These are phyloP conservation scores for Ophiocordyceps australis DNA, from an alignment of 2,329 filamentous ascomycete genomes.

Conservation along the genomic window DNA sequence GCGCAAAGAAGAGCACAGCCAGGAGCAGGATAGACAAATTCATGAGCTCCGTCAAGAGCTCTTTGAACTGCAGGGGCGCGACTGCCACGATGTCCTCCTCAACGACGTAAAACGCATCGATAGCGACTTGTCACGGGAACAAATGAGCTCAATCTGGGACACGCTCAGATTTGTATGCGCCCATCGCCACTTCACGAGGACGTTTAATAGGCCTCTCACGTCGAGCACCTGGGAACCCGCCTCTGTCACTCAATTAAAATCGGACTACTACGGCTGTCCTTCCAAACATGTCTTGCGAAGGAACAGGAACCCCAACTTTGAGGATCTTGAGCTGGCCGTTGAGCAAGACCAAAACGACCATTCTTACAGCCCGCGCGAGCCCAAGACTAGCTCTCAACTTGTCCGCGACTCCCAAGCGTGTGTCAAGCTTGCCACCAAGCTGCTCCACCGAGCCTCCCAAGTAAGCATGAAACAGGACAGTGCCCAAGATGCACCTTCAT, in stretches of 20 bases:
- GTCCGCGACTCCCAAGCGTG: conserved; percentile 9
- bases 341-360: conserved; percentile 10
- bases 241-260: conserved; percentile 9
- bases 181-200: conserved; percentile 17
- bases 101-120: too few species aligned
- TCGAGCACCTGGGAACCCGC: conserved; percentile 9
- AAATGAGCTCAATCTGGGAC: conserved; percentile 14
- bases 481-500: conserved; percentile 10
- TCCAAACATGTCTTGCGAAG: conserved; percentile 6
- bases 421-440: conserved; percentile 9
- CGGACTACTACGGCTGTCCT: conserved; percentile 11
- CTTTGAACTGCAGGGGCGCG: conserved; percentile 16
- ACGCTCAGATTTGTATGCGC: conserved; percentile 11
- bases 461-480: too few species aligned
- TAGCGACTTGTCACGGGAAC: conserved; percentile 6
- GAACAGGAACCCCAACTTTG: conserved; percentile 10
- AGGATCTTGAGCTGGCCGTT: conserved; percentile 11
- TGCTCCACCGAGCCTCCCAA: conserved; percentile 11
- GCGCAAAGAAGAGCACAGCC: conserved; percentile 35
- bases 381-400: conserved; percentile 10
- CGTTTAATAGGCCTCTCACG: conserved; percentile 12
- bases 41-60: conserved; percentile 32
- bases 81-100: conserved; percentile 4
- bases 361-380: conserved; percentile 5
- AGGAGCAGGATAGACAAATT: conserved; percentile 43